These are phyloP conservation scores for Hortaea sp. DNA, from an alignment of 2,329 filamentous ascomycete genomes.

Conservation along the genomic window DNA sequence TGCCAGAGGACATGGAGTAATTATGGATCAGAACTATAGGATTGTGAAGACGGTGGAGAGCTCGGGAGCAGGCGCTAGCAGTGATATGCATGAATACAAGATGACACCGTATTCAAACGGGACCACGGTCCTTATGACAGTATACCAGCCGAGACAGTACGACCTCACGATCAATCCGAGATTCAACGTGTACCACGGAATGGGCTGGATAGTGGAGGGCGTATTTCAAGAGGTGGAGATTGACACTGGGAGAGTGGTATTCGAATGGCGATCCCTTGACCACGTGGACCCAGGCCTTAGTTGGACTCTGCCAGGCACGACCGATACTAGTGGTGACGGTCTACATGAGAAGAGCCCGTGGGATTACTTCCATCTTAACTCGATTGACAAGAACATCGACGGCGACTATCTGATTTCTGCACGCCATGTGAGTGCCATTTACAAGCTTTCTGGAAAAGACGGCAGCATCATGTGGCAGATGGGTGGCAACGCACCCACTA, in stretches of 20 bases:
- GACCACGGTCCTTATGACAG: slow-evolving; percentile 28
- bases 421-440: slow-evolving; percentile 36
- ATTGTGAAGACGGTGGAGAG: slow-evolving; percentile 38
- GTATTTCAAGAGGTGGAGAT: slow-evolving; percentile 47
- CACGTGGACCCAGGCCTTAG: slow-evolving; percentile 43
- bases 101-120: slow-evolving; percentile 35
- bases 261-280: slow-evolving; percentile 50
- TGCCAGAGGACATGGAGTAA: slow-evolving; percentile 42
- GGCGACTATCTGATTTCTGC: slow-evolving; percentile 42
- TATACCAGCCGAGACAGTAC: slow-evolving; percentile 31
- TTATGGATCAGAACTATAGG: slow-evolving; percentile 41
- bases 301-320: slow-evolving; percentile 35
- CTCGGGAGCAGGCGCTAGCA: slow-evolving; percentile 29
- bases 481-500: slow-evolving; percentile 39
- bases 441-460: slow-evolving; percentile 38
- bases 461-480: slow-evolving; percentile 41
- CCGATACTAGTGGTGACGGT: slow-evolving; percentile 37
- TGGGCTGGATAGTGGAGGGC: slow-evolving; percentile 44
- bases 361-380: slow-evolving; percentile 49
- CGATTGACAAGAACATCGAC: slow-evolving; percentile 39
- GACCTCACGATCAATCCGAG: slow-evolving; percentile 34
- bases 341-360: slow-evolving; percentile 37
- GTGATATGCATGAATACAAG: slow-evolving; percentile 45
- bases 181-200: slow-evolving; percentile 30
- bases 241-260: slow-evolving; percentile 44